Evolutionary conservation across 1,284 basidiomycete genomes (phyloP), one percentile per base, ranked within the genome.

Genomic region (Exobasidium rhododendri): DNA sequence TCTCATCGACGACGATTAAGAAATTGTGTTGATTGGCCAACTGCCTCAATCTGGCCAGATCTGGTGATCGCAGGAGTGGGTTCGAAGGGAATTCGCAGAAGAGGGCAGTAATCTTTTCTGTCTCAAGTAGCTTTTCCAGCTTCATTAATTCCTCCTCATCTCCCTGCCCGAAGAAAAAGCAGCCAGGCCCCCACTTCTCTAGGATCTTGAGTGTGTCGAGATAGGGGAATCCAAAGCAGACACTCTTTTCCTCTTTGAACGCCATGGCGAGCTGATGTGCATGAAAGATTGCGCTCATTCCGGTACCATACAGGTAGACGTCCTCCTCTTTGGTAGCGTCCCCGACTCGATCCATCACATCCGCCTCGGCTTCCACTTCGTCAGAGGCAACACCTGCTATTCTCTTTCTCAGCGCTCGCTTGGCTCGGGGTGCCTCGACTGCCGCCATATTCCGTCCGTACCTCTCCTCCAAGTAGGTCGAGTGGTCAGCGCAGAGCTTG

Each of bases 151-250:
- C 91, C 2, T 83, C 79, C 62, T 90, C 87, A 4, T 88, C 81
- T 0, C 94, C 94, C 65, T 86, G 83, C 2, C 94, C 94, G 63
- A 91, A 85, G 83, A 97, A 96, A 80, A 92, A 85, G 70, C 89
- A 92, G 0, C 96, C 96, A 0, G 91, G 90, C 0, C 96, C 96
- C 92, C 94, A 98, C 81, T 99, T 97, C 70, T 94, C 84, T 3
- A 99, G 83, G 47, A 96, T 87, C 81, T 98, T 98, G 64, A 97
- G 85, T n/a, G 94, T 97, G 80, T 98, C 96, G 7, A 88, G 92
- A 80, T 97, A 99, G 0, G 94, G 90, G 81, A 98, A 99, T 20
- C 94, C 94, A 74, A 54, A 68, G 49, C 67, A 57, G 22, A 73
- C 65, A 53, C 69, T 72, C 54, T 77, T 76, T 3, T 74, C 72